Evolutionary conservation across 768 basidiomycete species (phyloP), one percentile per base, ranked within the genome.

Genomic region (Russula lepida): DNA sequence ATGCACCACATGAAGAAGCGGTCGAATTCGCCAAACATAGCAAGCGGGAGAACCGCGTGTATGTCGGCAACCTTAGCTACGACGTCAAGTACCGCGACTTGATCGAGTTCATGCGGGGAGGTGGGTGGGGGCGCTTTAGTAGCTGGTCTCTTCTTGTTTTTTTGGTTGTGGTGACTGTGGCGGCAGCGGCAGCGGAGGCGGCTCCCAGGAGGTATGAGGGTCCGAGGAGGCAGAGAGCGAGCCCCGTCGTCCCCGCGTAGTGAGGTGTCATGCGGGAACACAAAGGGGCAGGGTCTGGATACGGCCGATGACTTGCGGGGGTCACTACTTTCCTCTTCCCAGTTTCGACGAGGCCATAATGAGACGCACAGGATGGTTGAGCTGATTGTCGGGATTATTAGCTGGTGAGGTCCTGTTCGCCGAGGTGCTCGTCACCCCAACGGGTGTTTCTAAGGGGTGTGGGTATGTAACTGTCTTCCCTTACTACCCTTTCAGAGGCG

Each of bases 361-460:
- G 74, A 88, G 82, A 80, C 78, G 83, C 82, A 87, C 82, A 87
- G 86, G 87, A 88, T 86, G 70, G 71, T 70, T 74, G 65, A 86
- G 85, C 82, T 90, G 87, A 89, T 83, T 80, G 84, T 85, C 80
- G 84, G 85, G 85, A 78, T 85, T 81, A 82, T 84, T 86, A 95
- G 95, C 92, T 85, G 95, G 95, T 82, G 94, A 95, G 81, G 95
- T 98, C 73, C 87, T 95, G 75, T 99, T 99, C 85, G 91, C 95
- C 83, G 95, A 99, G 86, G 93, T 99, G 69, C 85, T 99, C 71
- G 80, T 94, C 68, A 97, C 97, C 6, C 95, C 95, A 17, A 95
- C 90, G 23, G 95, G 95, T 32, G 84, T 95, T 57, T 98, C 95
- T 27, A 99, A 99, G 74, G 95, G 95, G 73, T 99, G 95, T 86